Conservation (phyloP, 2,329 filamentous ascomycete species). For the Talaromyces pinophilus region DNA sequence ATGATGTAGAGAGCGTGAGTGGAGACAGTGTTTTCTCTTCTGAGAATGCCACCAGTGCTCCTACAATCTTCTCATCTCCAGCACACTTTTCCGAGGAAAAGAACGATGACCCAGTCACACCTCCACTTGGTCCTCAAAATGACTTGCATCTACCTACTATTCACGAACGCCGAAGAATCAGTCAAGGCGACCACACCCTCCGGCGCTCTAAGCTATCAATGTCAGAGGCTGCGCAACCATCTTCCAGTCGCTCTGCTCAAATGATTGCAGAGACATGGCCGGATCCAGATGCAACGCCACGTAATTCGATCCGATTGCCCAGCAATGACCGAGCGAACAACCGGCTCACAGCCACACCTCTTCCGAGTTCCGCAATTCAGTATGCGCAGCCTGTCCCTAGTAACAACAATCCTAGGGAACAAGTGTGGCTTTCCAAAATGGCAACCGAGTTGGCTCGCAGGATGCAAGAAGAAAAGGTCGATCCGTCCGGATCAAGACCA, state of each 20-base stretch:
- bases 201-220: conserved; percentile 31
- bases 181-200: conserved; percentile 30
- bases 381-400: conserved; percentile 35
- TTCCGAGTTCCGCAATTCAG: conserved; percentile 32
- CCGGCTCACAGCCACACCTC: conserved; percentile 32
- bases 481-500: conserved; percentile 34
- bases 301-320: conserved; percentile 29
- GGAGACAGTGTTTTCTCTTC: conserved; percentile 43
- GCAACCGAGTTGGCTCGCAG: conserved; percentile 82
- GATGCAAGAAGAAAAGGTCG: conserved; percentile 78
- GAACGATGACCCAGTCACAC: conserved; percentile 57
- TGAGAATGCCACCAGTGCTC: conserved; percentile 48
- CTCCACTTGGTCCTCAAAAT: conserved; percentile 50
- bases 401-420: conserved; percentile 42
- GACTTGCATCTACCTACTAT: conserved; percentile 37
- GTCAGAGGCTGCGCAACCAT: conserved; percentile 30
- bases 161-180: conserved; percentile 37
- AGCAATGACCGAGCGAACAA: conserved; percentile 14
- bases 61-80: conserved; percentile 54
- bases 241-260: conserved; percentile 27
- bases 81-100: conserved; percentile 62
- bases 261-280: conserved; percentile 21
- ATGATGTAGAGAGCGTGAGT: conserved; percentile 45
- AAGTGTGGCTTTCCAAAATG: conserved; percentile 64
- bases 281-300: conserved; percentile 40